A percentile compares a stretch with the other conserved stretches of the same genome.
Evolutionary conservation across 345 rosid genomes (phyloP).

Genomic region (Rhizophora apiculata): DNA sequence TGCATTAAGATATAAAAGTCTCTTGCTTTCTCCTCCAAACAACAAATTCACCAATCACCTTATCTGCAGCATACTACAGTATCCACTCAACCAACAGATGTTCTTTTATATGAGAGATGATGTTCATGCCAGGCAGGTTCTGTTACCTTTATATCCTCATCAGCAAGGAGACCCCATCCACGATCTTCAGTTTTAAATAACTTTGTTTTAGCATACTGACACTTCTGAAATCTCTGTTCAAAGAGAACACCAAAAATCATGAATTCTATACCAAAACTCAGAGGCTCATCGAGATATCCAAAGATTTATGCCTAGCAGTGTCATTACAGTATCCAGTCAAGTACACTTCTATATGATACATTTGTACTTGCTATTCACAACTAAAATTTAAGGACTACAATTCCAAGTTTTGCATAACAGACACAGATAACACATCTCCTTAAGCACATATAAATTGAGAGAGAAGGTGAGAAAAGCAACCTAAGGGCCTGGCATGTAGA

Average conservation of each 20-base stretch:
- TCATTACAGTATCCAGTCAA: no score
- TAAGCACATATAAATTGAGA: no score
- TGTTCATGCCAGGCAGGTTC: background rate
- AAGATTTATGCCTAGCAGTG: no score
- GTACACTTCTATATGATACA: no score
- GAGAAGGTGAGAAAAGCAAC: no score
- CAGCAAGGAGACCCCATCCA: conserved; percentile 90
- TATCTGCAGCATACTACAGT: background rate
- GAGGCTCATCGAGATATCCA: no score
- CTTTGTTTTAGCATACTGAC: conserved; percentile 75
- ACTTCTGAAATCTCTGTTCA: conserved; percentile 74
- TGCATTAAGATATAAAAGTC: background rate
- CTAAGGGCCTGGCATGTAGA: no score
- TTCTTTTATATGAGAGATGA: background rate
- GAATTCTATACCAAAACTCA: background rate
- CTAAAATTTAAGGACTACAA: no score
- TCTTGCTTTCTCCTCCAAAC: background rate
- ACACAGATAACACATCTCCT: no score
- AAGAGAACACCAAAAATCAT: conserved; percentile 11
- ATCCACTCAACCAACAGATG: background rate
- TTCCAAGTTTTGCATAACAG: no score
- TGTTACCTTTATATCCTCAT: conserved; percentile 73
- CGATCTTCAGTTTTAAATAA: conserved; percentile 73
- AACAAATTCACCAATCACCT: background rate
- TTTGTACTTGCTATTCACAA: no score